Evolutionary conservation across 2,329 filamentous ascomycete species (phyloP), one percentile per base, ranked within the genome.

Genomic region (Hymenoscyphus albidus): DNA sequence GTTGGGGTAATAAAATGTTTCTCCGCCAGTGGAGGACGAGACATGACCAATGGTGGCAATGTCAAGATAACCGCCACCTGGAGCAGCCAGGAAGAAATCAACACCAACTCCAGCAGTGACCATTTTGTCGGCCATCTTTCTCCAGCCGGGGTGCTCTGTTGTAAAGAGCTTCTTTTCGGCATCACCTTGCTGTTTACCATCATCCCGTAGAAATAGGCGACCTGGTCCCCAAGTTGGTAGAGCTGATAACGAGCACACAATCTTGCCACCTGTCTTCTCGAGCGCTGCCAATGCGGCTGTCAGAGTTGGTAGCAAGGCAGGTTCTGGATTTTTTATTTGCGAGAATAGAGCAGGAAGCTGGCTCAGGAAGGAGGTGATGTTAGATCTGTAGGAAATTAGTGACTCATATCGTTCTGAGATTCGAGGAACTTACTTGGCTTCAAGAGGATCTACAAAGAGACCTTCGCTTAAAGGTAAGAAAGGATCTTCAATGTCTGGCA

Each of bases 1-100:
- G 77, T 98, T 99, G 57, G 95, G 93, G 76, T 96, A 99, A 79
- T 96, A 97, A 78, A 93, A 99, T 0, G 89, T 91, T 77, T 99
- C 95, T 68, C 95, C 95, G 64, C 95, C 95, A n/a, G 92, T 96
- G 38, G 90, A 88, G 54, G 92, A 88, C 39, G 95, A 86, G 27
- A 97, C 85, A 76, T 97, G 90, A 54, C 89, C 92, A 71, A 98
- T 90, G 2, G 94, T 97, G 40, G 93, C 94, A 74, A 98, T 88
- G 73, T 98, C 94, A 58, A 97, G 85, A 77, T 97, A 98, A 16
- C 91, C 91, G 60, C 94, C 94, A 57, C 91, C 90, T 1, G 95
- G 92, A 12, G 95, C 89, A 27, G 93, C 93, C 71, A 99, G 82
- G 81, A 99, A 99, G 80, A 98, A 95, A 77, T 99, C 95, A 13